A percentile compares a stretch with the other conserved stretches of the same genome.
Evolutionary conservation across 2,329 filamentous ascomycete genomes (phyloP).

Genomic region (Tolypocladium endophyticum): DNA sequence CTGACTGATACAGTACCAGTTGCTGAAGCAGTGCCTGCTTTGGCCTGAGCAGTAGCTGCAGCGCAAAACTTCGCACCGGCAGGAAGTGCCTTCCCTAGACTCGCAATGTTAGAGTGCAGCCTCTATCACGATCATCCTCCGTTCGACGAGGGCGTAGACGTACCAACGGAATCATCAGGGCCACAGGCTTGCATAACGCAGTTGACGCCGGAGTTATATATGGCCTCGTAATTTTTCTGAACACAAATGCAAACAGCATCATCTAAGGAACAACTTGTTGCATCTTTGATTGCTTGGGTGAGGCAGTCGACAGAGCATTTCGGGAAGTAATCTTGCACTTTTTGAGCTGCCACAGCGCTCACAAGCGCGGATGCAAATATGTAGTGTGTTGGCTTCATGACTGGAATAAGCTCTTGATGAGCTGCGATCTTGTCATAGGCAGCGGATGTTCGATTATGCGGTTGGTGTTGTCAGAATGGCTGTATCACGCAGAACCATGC

Average conservation of each 20-base stretch:
- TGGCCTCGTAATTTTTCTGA: slow-evolving; percentile 15
- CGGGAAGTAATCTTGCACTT: slow-evolving; percentile 13
- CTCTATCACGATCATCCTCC: not conserved
- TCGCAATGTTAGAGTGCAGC: not conserved
- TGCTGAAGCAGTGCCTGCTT: not conserved
- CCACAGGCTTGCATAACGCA: slow-evolving; percentile 18
- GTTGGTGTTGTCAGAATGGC: not conserved
- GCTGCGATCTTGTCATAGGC: not conserved
- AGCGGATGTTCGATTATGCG: not conserved
- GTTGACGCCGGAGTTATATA: slow-evolving; percentile 12
- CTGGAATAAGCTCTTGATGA: not conserved
- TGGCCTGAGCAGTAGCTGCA: slow-evolving; percentile 4
- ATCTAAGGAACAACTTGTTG: slow-evolving; percentile 11
- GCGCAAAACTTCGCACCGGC: slow-evolving; percentile 7
- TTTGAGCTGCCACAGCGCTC: slow-evolving; percentile 10
- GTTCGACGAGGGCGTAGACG: slow-evolving; percentile 1
- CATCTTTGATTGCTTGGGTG: slow-evolving; percentile 9
- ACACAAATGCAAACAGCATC: slow-evolving; percentile 16
- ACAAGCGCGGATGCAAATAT: slow-evolving; percentile 9
- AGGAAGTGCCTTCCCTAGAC: slow-evolving; percentile 6
- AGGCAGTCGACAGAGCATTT: slow-evolving; percentile 19
- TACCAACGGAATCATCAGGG: slow-evolving; percentile 14
- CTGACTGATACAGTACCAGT: not conserved
- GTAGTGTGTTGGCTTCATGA: slow-evolving; percentile 11
- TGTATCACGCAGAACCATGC: not conserved